Evolutionary conservation across 495 filamentous ascomycete genomes (phyloP), one percentile per base, ranked within the genome.

Genomic region (Alectoria sarmentosa): DNA sequence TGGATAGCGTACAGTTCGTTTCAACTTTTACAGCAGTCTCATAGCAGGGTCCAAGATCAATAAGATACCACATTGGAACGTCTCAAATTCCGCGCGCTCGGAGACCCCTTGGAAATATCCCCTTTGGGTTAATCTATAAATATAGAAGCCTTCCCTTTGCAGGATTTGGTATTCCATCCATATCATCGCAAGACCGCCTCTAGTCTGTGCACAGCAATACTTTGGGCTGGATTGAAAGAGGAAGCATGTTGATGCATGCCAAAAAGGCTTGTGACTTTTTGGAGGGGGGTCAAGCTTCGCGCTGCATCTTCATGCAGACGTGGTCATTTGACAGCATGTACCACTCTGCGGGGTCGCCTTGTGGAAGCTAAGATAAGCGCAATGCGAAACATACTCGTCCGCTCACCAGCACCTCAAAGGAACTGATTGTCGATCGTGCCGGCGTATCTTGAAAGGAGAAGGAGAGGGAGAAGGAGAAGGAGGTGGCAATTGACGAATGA

Each of bases 381-480:
- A 34, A 55, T 17, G 13, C 1, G 17, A 55, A 28, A 13, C 1
- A 49, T 28, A 5, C n/a, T n/a, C n/a, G n/a, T n/a, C n/a, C n/a
- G n/a, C n/a, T n/a, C n/a, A n/a, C n/a, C n/a, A 5, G 26, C 10
- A 10, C 21, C 44, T 1, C 11, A 49, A 13, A 10, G n/a, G 0
- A 1, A 8, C 28, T 0, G 49, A 46, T 34, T 36, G 61, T 44
- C 52, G 62, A 64, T 64, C 62, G 44, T 34, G 30, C 62, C 52
- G 54, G 62, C 17, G 54, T 49, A 64, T 34, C 38, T 44, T 58
- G 4, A 42, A 64, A 41, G 23, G 38, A 56, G 62, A 44, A 57
- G 62, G 62, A 63, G 62, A 21, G 44, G 38, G 36, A 36, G n/a
- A 30, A 52, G 28, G 19, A 17, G n/a, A n/a, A n/a, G n/a, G n/a